Percentiles rank a stretch among this genome's conserved stretches.
Conservation (phyloP, 108 stramenopile species). For the Schizochytrium sp. region DNA sequence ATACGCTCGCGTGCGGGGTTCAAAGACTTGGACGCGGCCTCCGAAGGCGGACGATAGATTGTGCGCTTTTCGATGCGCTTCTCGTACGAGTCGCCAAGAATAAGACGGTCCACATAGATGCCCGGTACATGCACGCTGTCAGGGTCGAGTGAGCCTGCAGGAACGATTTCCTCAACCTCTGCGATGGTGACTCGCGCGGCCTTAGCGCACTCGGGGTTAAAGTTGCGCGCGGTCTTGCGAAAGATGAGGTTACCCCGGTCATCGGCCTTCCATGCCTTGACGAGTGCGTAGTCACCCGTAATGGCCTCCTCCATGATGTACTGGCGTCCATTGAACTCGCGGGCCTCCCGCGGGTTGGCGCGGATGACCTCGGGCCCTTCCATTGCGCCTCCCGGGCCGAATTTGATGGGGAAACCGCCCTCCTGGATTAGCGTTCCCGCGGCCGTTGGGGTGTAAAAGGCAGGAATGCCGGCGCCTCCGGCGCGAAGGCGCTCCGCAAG, state of each 20-base stretch:
- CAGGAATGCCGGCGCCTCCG: slow-evolving; percentile 77
- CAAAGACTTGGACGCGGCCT: neutral
- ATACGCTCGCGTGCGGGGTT: slow-evolving; percentile 65
- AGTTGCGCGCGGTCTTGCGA: slow-evolving; percentile 72
- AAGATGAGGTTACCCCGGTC: slow-evolving; percentile 83
- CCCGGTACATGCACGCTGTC: slow-evolving; percentile 78
- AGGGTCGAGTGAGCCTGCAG: slow-evolving; percentile 71
- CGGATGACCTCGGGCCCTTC: slow-evolving; percentile 39
- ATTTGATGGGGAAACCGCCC: slow-evolving; percentile 81
- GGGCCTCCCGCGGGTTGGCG: slow-evolving; percentile 47
- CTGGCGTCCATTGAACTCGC: slow-evolving; percentile 58
- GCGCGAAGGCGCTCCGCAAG: slow-evolving; percentile 70
- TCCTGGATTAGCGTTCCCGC: slow-evolving; percentile 75
- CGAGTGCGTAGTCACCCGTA: slow-evolving; percentile 62
- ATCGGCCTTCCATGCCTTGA: slow-evolving; percentile 79
- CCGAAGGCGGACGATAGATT: neutral
- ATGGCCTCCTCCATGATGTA: slow-evolving; percentile 81
- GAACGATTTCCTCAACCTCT: slow-evolving; percentile 79
- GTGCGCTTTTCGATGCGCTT: slow-evolving; percentile 73
- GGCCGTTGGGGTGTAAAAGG: slow-evolving; percentile 82
- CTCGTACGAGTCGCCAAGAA: slow-evolving; percentile 62
- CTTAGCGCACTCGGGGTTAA: slow-evolving; percentile 81
- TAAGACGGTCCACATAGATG: slow-evolving; percentile 74
- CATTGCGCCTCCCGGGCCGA: slow-evolving; percentile 58
- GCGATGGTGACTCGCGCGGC: slow-evolving; percentile 71